phyloP scores from a whole-genome alignment of 306 rosid species.

The Aeschynomene evenia region DNA sequence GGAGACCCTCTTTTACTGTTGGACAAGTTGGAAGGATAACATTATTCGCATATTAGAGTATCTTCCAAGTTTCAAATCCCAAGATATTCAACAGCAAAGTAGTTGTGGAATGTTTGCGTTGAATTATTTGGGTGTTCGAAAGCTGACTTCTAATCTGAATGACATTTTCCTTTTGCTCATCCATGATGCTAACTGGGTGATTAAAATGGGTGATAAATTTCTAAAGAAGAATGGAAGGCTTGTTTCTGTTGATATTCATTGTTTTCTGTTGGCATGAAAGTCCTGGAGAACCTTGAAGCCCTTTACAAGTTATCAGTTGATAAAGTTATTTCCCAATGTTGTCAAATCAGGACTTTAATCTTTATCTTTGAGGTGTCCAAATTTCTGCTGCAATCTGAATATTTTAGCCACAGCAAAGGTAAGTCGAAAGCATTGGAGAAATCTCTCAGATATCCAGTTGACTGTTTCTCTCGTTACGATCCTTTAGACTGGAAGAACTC shows the following conservation, averaged over 20 bases:
- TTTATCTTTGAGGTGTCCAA: constrained; percentile 48
- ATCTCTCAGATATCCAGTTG: constrained; percentile 28
- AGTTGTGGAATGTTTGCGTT: constrained; percentile 49
- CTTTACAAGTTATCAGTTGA: constrained; percentile 32
- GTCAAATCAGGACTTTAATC: constrained; percentile 37
- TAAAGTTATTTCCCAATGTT: constrained; percentile 15
- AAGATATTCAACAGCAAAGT: constrained; percentile 28
- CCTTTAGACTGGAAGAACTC: constrained; percentile 49
- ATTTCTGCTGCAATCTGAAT: constrained; percentile 42
- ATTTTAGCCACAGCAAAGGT: constrained; percentile 5
- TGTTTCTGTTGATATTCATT: constrained; percentile 36
- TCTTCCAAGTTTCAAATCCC: constrained; percentile 36
- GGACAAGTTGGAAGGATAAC: constrained; percentile 68
- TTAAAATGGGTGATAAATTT: constrained; percentile 27
- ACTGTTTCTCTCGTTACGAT: constrained; percentile 13
- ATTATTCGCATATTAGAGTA: constrained; percentile 37
- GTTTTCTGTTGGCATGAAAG: constrained; percentile 47
- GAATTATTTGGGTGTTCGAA: constrained; percentile 56
- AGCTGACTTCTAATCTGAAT: constrained; percentile 19
- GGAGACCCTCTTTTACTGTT: constrained; percentile 58
- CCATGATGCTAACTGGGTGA: constrained; percentile 65
- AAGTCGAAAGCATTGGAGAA: constrained; percentile 18
- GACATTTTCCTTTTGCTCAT: constrained; percentile 43
- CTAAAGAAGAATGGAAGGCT: constrained; percentile 40
- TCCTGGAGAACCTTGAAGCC: constrained; percentile 46